Evolutionary conservation across 116 monocot genomes (phyloP), one percentile per base, ranked within the genome.

Genomic region (Cymodocea nodosa): DNA sequence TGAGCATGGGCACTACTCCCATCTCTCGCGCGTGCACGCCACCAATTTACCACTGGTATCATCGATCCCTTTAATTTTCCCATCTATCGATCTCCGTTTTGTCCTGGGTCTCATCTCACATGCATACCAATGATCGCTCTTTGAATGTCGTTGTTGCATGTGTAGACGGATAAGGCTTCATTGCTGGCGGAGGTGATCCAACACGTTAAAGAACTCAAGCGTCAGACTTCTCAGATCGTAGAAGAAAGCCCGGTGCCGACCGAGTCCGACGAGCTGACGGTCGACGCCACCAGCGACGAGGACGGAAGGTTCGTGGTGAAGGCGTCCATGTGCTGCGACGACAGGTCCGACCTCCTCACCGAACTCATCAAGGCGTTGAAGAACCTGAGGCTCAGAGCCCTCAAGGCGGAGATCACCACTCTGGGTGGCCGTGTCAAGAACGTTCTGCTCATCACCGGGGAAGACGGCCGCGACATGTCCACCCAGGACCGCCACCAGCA

Each of bases 131-230:
- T n/a, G 2, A 30, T 30, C 30, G 30, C 1, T 30, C 30, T 44
- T 6, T 44, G 44, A 4, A 8, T 44, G 44, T 11, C 11, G 44
- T 44, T 44, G 44, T 44, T 18, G 35, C 17, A 3, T 23, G 22
- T 64, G n/a, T 51, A 81, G 81, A 81, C 81, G 22, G 81, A 81
- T 66, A 81, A 81, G 70, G 81, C 81, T 6, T 85, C 82, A n/a
- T 22, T 85, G 51, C 70, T 85, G 16, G 85, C 85, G 19, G 85
- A 85, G 73, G 85, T 85, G 70, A 85, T 85, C 48, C 81, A 79
- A 55, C 85, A 85, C 57, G 85, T 85, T 22, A 85, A 85, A 51
- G 85, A 85, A 64, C 79, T 85, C 48, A 85, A 76, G 71, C 72
- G 85, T 37, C 85, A 85, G 76, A 82, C 85, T 50, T 73, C 76